Percentiles rank a stretch among this genome's conserved stretches.
phyloP scores from a whole-genome alignment of 2,329 filamentous ascomycete genomes.

The Curvularia sp. region DNA sequence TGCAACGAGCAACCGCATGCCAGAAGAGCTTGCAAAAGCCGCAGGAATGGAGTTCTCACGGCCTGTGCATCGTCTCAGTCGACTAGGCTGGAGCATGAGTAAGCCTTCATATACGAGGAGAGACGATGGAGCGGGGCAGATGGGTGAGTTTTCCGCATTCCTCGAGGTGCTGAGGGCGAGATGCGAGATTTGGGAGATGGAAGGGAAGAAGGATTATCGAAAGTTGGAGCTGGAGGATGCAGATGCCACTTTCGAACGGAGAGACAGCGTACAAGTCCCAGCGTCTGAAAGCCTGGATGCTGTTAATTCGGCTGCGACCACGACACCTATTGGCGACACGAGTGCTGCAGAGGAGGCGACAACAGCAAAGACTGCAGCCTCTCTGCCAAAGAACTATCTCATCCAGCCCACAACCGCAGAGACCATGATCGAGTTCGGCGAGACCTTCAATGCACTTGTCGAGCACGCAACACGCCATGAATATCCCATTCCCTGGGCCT shows the following conservation, averaged over 20 bases:
- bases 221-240: slow-evolving; percentile 53
- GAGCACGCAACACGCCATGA: slow-evolving; percentile 26
- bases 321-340: not conserved
- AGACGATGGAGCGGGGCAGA: slow-evolving; percentile 51
- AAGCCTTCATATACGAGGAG: slow-evolving; percentile 55
- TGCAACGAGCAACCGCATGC: slow-evolving; percentile 83
- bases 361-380: not conserved
- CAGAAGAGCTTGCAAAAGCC: slow-evolving; percentile 79
- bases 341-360: not conserved
- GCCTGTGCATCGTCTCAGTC: slow-evolving; percentile 54
- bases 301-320: not conserved
- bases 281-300: not conserved
- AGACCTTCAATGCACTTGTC: slow-evolving; percentile 32
- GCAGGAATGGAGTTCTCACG: slow-evolving; percentile 72
- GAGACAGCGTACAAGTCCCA: slow-evolving; percentile 9
- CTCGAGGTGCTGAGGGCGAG: slow-evolving; percentile 77
- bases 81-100: slow-evolving; percentile 53
- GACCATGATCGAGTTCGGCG: slow-evolving; percentile 29
- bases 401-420: slow-evolving; percentile 37
- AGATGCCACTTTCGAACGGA: not conserved
- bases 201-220: slow-evolving; percentile 73
- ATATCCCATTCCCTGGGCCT: slow-evolving; percentile 55
- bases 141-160: slow-evolving; percentile 77
- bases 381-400: slow-evolving; percentile 46
- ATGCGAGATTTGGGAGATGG: slow-evolving; percentile 86